Conservation (phyloP, 257 asterid genomes). For the Paulownia fortunei region DNA sequence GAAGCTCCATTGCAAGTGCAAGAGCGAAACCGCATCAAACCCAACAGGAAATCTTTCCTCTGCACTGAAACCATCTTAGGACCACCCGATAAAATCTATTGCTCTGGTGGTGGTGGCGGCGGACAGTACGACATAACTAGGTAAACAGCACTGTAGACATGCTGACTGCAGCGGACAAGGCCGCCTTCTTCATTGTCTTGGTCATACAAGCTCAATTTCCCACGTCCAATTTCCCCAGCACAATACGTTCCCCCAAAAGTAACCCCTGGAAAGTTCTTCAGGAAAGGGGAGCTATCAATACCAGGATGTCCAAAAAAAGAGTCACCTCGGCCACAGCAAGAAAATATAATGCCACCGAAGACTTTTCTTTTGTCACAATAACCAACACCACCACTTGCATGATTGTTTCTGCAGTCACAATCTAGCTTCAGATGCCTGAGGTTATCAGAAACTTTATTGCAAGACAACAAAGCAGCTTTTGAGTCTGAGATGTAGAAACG, state of each 20-base stretch:
- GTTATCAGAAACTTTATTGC: conserved; percentile 45
- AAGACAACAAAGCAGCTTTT: conserved; percentile 50
- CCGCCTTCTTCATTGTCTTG: conserved; percentile 46
- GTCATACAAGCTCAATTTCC: conserved; percentile 43
- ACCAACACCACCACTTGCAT: background rate
- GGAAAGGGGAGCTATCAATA: conserved; percentile 58
- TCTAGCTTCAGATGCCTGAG: conserved; percentile 50
- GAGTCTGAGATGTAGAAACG: conserved; percentile 65
- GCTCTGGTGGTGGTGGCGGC: conserved; percentile 27
- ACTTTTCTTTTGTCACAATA: conserved; percentile 42
- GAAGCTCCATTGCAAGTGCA: background rate
- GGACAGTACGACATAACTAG: conserved; percentile 68
- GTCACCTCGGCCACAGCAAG: conserved; percentile 80
- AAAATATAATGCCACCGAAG: conserved; percentile 73
- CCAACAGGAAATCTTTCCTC: background rate
- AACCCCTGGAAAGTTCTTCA: conserved; percentile 75
- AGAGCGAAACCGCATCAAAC: background rate
- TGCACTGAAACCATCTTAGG: background rate
- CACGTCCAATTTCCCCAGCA: conserved; percentile 73
- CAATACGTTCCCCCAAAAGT: conserved; percentile 76
- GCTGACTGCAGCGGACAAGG: conserved; percentile 47
- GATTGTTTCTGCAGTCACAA: conserved; percentile 9
- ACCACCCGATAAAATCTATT: background rate
- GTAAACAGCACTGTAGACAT: conserved; percentile 63
- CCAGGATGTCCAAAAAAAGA: conserved; percentile 57